Conservation (phyloP, 495 filamentous ascomycete species). For the Xylaria telfairii region DNA sequence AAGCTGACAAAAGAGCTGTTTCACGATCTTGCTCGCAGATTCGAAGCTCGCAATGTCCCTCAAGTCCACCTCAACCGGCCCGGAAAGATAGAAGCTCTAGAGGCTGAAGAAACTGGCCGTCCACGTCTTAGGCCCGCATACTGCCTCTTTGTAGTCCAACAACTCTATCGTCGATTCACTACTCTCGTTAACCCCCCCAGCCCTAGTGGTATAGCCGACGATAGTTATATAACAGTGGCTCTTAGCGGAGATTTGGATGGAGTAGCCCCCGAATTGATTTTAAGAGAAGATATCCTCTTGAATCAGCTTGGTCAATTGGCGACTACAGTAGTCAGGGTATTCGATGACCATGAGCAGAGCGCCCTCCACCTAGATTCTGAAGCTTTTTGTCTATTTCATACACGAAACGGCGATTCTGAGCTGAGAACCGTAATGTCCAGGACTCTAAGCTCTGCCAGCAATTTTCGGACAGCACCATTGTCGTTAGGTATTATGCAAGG, state of each 20-base stretch:
- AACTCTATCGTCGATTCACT: slow-evolving; percentile 40
- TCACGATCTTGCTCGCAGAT: slow-evolving; percentile 7
- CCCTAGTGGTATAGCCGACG: not conserved
- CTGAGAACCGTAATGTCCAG: not conserved
- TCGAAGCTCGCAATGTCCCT: slow-evolving; percentile 27
- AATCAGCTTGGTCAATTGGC: slow-evolving; percentile 36
- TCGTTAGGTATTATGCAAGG: slow-evolving; percentile 53
- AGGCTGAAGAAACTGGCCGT: not conserved
- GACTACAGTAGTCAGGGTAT: slow-evolving; percentile 33
- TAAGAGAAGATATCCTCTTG: slow-evolving; percentile 33
- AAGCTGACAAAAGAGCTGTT: slow-evolving; percentile 34
- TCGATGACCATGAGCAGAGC: slow-evolving; percentile 37
- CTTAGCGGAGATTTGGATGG: slow-evolving; percentile 25
- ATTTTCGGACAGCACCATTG: slow-evolving; percentile 37
- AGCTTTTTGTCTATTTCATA: slow-evolving; percentile 45
- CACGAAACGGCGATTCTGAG: not conserved
- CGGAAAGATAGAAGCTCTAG: slow-evolving; percentile 15
- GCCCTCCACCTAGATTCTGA: slow-evolving; percentile 32
- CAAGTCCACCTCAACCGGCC: slow-evolving; percentile 22
- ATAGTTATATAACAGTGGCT: slow-evolving; percentile 4
- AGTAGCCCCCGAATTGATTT: not conserved
- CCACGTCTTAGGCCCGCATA: slow-evolving; percentile 29
- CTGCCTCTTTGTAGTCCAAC: slow-evolving; percentile 33
- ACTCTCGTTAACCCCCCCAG: not conserved
- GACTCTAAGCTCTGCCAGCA: slow-evolving; percentile 26